Base-by-base conservation (phyloP, 176 grass and related monocot species). In the Oryza brachyantha region DNA sequence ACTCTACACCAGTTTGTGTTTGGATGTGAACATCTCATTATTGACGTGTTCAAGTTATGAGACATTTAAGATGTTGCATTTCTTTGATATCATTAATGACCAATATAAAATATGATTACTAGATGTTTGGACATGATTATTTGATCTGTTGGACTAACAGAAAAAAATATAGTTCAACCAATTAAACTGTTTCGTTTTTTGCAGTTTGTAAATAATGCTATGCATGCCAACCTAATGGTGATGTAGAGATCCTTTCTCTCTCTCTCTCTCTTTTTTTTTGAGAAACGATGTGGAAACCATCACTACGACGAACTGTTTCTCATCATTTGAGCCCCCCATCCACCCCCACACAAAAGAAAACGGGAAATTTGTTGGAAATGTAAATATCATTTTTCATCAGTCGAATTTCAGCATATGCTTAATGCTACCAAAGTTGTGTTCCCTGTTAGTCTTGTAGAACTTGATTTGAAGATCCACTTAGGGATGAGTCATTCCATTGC, bases 31-130 rank as follows among this genome's bases (percentile, higher is more conserved):
- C 29, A 64, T n/a, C n/a, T n/a, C n/a, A n/a, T 32, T 66, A 43
- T 10, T 17, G 7, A 66, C 66, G 61, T 37, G 31, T 71, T 71
- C 25, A 81, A 28, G 17, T 0, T 39, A 45, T 61, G 2, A 10
- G 19, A 61, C 70, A 61, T 24, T 81, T 29, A 32, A 32, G 36
- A 24, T 61, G 40, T 39, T 10, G 26, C 21, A 62, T 13, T 48
- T 36, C 12, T 28, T 36, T 72, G 54, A 46, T 40, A 71, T 81
- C 29, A 43, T 61, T 71, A 76, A 60, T 83, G 35, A 36, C 34
- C 27, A 43, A 31, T 14, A 3, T 12, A 31, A 64, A 64, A 50
- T 10, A 32, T 16, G 24, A 48, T n/a, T 54, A 22, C 2, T 59
- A 21, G 1, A 74, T 39, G 10, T 75, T 26, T 75, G 61, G 2